These are phyloP conservation scores for Chlorella sp. DNA, from an alignment of 139 green algal genomes.

Conservation along the genomic window DNA sequence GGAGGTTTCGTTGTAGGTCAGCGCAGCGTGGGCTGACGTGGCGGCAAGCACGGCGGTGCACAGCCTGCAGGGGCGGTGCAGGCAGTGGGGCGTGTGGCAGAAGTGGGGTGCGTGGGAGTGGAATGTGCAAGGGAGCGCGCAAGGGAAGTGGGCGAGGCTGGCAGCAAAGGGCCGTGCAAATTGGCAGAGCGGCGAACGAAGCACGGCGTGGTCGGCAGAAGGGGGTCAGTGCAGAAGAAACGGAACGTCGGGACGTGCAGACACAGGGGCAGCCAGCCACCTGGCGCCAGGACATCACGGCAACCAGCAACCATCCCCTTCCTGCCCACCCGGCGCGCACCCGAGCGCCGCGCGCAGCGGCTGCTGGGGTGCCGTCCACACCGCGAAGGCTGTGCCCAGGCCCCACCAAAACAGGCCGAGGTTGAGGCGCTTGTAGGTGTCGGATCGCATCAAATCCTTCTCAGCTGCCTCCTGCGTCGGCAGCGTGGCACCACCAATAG, in stretches of 20 bases:
- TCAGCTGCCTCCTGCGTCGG: conserved; percentile 55
- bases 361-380: conserved; percentile 9
- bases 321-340: not conserved
- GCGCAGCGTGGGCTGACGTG: conserved; percentile 3
- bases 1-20: conserved; percentile 14
- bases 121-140: too few species aligned
- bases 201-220: too few species aligned
- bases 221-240: too few species aligned
- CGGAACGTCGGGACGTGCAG: too few species aligned
- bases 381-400: conserved; percentile 32
- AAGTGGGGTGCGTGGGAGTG: not conserved
- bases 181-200: too few species aligned
- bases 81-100: not conserved
- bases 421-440: conserved; percentile 71
- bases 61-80: not conserved
- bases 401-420: conserved; percentile 49
- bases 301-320: too few species aligned
- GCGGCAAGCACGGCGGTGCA: not conserved
- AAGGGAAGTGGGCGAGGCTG: not conserved
- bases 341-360: conserved; percentile 16
- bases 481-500: too few species aligned
- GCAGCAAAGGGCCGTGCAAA: not conserved
- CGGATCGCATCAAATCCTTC: conserved; percentile 49
- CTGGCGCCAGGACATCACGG: too few species aligned
- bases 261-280: too few species aligned